Base-by-base conservation (phyloP, 768 basidiomycete species). In the Dentipellis fragilis region DNA sequence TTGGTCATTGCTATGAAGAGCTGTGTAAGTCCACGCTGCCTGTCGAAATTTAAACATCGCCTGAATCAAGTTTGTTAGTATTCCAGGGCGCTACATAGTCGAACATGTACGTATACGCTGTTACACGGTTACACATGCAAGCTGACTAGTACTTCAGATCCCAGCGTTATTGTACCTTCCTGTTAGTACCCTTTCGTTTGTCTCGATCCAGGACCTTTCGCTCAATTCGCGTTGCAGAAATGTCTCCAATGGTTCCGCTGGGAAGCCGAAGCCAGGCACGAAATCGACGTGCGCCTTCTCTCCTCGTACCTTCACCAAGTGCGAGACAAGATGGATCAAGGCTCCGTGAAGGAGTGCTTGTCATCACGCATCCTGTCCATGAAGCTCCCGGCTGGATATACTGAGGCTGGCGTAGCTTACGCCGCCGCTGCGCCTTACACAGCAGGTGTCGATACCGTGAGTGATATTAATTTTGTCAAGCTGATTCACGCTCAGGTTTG, bases 161-260 rank as follows among this genome's bases (percentile, higher is more conserved):
- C 53, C 59, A 10, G 48, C 17, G 2, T 49, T 59, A 29, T 21
- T 59, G 19, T 58, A 51, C 49, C 53, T 59, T 19, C 53, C 59
- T 34, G 57, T 58, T 42, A 16, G 59, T 11, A 12, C 10, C 23
- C 4, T 7, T 23, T 11, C 9, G 7, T 37, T 39, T 2, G 5
- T 4, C 37, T 35, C 16, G 23, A 51, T 12, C 1, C 14, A 40
- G 14, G n/a, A 19, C 8, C 12, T 23, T 23, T 5, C 23, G 19
- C 19, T 14, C 29, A 12, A 12, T 10, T 11, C 8, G 29, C 7
- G 3, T 21, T 39, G 11, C 22, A 59, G 49, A 50, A 48, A n/a
- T 51, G 51, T 4, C 34, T 59, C 6, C 58, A 59, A 36, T 59
- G 58, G 58, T 59, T 59, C 48, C 58, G 58, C 47, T 29, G 49